Conservation (phyloP, 2,329 filamentous ascomycete genomes). For the Penicillium concentricum region DNA sequence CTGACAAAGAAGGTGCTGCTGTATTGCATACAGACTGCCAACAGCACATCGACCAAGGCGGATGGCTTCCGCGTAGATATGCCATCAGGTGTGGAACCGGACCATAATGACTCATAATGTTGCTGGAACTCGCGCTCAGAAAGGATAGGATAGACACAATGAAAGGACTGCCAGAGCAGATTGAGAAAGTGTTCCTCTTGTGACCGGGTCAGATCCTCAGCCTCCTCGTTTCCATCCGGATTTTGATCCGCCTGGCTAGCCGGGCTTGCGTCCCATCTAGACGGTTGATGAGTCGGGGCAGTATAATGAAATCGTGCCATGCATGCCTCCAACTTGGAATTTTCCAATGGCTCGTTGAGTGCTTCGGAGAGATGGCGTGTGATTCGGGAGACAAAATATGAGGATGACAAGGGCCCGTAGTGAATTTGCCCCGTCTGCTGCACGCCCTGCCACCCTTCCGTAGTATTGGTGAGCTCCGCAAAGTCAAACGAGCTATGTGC, state of each 20-base stretch:
- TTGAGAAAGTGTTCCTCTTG: slow-evolving; percentile 51
- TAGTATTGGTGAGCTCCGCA: background rate
- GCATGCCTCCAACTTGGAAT: background rate
- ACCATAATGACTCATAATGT: background rate
- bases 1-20: background rate
- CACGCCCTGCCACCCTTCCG: background rate
- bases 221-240: background rate
- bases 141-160: slow-evolving; percentile 36
- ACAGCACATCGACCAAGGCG: background rate
- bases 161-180: slow-evolving; percentile 50
- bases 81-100: background rate
- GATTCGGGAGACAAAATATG: background rate
- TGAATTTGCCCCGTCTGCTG: background rate
- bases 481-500: background rate
- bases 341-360: background rate
- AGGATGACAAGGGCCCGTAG: background rate
- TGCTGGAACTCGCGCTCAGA: background rate
- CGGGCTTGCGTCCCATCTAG: background rate
- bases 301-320: background rate
- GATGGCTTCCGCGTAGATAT: background rate
- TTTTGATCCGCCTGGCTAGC: background rate
- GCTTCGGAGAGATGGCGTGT: background rate
- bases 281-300: background rate
- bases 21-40: background rate
- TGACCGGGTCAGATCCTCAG: slow-evolving; percentile 36